A percentile compares a stretch with the other conserved stretches of the same genome.
phyloP scores from a whole-genome alignment of 805 yeast species.

The Saccharomycopsis synnaedendra region DNA sequence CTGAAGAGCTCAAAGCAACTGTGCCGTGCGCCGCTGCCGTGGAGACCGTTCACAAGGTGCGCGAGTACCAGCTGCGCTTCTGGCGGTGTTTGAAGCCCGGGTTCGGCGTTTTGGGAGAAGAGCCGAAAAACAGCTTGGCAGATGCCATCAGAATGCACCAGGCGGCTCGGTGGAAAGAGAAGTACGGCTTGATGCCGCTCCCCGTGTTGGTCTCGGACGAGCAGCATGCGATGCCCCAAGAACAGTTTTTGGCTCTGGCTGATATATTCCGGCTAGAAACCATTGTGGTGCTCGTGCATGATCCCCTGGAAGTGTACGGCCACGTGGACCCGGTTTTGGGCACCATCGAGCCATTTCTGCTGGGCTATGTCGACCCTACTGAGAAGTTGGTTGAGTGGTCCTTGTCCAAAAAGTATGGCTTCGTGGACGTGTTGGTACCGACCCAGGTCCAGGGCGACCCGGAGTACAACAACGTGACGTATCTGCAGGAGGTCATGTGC shows the following conservation, averaged over 20 bases:
- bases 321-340: conserved; percentile 73
- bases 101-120: conserved; percentile 21
- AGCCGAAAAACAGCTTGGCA: conserved; percentile 38
- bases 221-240: conserved; percentile 40
- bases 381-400: conserved; percentile 63
- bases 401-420: conserved; percentile 47
- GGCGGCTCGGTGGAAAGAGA: conserved; percentile 40
- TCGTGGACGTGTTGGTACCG: conserved; percentile 78
- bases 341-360: conserved; percentile 55
- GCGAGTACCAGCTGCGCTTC: conserved; percentile 67
- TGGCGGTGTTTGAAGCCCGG: conserved; percentile 84
- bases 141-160: conserved; percentile 73
- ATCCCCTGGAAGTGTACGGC: conserved; percentile 90
- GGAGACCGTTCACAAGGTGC: conserved; percentile 71
- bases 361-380: conserved; percentile 70
- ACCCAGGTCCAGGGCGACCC: conserved; percentile 30
- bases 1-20: conserved; percentile 56
- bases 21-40: conserved; percentile 71
- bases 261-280: conserved; percentile 53
- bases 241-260: conserved; percentile 61
- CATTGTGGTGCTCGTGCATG: conserved; percentile 67
- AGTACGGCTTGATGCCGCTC: conserved; percentile 49
- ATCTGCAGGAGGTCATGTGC: conserved; percentile 62
- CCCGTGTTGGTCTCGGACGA: conserved; percentile 45
- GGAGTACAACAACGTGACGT: conserved; percentile 14